Base-by-base conservation (phyloP, 257 asterid genomes). In the Plantago major region DNA sequence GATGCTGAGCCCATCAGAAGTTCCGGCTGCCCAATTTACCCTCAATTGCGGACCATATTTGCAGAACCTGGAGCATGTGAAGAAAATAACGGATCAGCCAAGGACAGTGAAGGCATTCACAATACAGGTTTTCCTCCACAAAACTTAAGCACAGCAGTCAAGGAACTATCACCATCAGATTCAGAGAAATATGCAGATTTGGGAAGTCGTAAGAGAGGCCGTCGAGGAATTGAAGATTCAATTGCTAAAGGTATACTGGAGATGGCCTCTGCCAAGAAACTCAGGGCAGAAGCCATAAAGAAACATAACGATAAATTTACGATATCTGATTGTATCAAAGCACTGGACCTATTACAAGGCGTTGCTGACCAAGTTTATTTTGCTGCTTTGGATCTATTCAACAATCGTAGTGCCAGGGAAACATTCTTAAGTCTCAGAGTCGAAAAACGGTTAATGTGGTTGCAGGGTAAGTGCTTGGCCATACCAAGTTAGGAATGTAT, bases 231-330 rank as follows among this genome's bases (percentile, higher is more conserved):
- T 42, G 93, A 85, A 65, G 84, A 73, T 71, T 78, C 77, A 60
- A 78, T 89, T 70, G 96, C 93, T 18, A 74, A 71, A 59, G 96
- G 88, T 60, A 84, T 86, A 67, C 47, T 78, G 67, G 90, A 89
- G 75, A 89, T 89, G 88, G 93, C 96, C 43, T 74, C 90, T 48
- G 84, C 95, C 62, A 81, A 86, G 47, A 86, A 76, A 62, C 74
- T 77, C 46, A 78, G 87, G 78, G 81, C 87, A 2, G 85, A 73
- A 57, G 87, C 90, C 48, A 59, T 84, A 46, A 67, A 59, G 59
- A 80, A 78, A 67, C 69, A 62, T 37, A 82, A 84, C 14, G 76
- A 73, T 48, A 79, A 51, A 37, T 89, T 61, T 64, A 71, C 89
- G 4, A 79, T 89, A 46, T 48, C 87, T 0, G 85, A 86, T 55